Percentiles rank a stretch among this genome's conserved stretches.
phyloP scores from a whole-genome alignment of 495 filamentous ascomycete species.

The Evernia prunastri region DNA sequence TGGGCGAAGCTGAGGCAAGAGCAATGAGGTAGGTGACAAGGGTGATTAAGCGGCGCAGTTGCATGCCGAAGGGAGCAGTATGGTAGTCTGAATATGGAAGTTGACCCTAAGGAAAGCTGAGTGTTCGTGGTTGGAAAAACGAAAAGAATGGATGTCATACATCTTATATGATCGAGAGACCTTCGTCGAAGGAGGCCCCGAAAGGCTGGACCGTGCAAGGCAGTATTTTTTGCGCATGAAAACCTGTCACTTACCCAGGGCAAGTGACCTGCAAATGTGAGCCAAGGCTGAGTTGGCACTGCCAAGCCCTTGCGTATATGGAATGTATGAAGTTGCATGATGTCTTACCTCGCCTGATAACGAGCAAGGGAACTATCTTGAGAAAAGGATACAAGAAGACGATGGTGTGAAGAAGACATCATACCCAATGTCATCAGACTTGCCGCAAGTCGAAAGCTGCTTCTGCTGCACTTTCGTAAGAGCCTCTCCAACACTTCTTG shows the following conservation, averaged over 20 bases:
- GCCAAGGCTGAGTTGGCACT: not conserved
- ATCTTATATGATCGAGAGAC: not conserved
- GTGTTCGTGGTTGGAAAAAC: not conserved
- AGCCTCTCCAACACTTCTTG: not conserved
- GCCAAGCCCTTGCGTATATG: conserved; percentile 5
- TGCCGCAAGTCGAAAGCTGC: not conserved
- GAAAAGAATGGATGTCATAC: not conserved
- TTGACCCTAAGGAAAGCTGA: not conserved
- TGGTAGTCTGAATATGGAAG: not conserved
- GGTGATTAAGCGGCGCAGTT: not conserved
- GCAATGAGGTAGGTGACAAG: conserved; percentile 4
- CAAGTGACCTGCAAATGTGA: no score
- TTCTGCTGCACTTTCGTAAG: not conserved
- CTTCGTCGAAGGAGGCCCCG: not conserved
- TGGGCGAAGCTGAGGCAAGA: conserved; percentile 6
- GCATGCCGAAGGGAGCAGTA: not conserved
- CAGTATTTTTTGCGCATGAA: no score
- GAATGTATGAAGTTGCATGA: not conserved
- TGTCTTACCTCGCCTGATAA: not conserved
- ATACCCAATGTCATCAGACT: not conserved
- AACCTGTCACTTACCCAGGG: no score
- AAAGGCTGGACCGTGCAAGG: not conserved
- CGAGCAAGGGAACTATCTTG: not conserved
- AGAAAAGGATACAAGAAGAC: no score
- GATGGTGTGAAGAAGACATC: no score